Evolutionary conservation across 148 eudicot species (phyloP), one percentile per base, ranked within the genome.

Genomic region (Vaccinium darrowii): DNA sequence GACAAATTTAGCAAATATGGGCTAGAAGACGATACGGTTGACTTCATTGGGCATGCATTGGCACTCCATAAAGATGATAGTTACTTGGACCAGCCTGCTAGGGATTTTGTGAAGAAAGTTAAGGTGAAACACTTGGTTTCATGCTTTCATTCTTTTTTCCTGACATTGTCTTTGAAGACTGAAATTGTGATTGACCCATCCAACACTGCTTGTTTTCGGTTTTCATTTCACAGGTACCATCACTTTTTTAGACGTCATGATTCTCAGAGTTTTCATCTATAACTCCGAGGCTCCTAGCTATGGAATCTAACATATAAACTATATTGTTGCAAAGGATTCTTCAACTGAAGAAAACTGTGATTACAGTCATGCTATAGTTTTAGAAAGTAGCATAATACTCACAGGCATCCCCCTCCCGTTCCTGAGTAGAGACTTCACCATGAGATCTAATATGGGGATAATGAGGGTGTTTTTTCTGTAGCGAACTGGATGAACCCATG

Each of bases 61-160:
- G 86, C 86, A 13, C 83, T 84, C 57, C 78, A 84, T 39, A 84
- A 84, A 80, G 86, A 84, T 69, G 86, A 84, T 69, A 84, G 83
- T 81, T 84, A 84, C 83, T 84, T 84, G 83, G 83, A 79, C 43
- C 86, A 84, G 71, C 83, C 86, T 79, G 83, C 86, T 16, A 79
- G 56, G 56, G 78, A 69, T 50, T 84, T 79, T 79, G 86, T 84
- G 86, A 84, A 84, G 86, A 62, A 69, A 56, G 86, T 84, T 30
- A 84, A 84, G 86, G 86, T 79, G 21, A 84, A n/a, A 51, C 63
- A 57, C 25, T 65, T 50, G 53, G 49, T 65, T 58, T 62, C 39
- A 65, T 58, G 16, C 27, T 54, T 69, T 73, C 43, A 19, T 19
- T 49, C 8, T 80, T 58, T 30, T 43, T 58, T 7, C 57, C 8